phyloP scores from a whole-genome alignment of 2,329 filamentous ascomycete genomes.

The Cercospora canescens region DNA sequence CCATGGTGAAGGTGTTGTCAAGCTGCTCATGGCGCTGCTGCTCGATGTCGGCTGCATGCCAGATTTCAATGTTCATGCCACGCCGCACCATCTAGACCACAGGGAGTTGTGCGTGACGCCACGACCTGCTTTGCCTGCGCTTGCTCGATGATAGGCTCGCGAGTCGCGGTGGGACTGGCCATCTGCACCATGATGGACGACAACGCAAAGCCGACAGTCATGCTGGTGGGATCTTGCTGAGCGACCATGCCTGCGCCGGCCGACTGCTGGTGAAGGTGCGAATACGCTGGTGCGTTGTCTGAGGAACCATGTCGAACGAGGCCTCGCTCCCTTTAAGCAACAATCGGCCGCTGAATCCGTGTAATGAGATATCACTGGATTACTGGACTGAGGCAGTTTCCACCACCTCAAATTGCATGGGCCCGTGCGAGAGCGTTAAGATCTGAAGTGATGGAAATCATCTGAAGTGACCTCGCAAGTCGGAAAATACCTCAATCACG shows the following conservation, averaged over 20 bases:
- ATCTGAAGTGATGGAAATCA: background rate
- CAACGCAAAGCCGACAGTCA: background rate
- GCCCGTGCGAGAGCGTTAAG: background rate
- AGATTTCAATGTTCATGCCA: background rate
- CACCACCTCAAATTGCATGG: background rate
- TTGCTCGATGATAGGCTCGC: background rate
- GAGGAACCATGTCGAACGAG: background rate
- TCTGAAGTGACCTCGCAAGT: background rate
- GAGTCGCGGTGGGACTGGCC: background rate
- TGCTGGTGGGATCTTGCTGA: conserved; percentile 5
- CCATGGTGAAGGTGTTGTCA: background rate
- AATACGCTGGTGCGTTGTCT: background rate
- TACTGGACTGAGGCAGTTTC: background rate
- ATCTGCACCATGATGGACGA: background rate
- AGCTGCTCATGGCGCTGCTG: background rate
- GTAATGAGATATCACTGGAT: background rate
- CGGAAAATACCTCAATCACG: conserved; percentile 37
- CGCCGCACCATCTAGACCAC: background rate
- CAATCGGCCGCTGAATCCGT: background rate
- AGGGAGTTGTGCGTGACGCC: background rate
- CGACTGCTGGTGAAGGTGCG: background rate
- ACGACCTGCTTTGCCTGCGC: background rate
- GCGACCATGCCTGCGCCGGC: background rate
- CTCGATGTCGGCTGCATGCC: background rate
- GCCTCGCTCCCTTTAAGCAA: background rate